Conservation (phyloP, 2,329 filamentous ascomycete species). For the Penicillium sp. region DNA sequence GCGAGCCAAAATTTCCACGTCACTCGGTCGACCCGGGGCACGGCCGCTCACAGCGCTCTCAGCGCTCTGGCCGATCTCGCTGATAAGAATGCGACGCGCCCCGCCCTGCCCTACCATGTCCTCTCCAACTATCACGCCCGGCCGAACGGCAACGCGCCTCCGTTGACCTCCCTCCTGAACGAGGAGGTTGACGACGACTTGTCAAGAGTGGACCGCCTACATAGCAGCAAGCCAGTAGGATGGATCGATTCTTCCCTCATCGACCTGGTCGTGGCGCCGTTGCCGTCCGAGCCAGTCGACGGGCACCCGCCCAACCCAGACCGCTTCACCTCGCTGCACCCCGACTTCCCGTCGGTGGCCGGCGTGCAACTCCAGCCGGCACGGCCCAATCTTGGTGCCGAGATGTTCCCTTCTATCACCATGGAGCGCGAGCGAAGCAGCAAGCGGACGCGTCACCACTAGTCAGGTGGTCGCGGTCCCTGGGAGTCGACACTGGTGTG, state of each 20-base stretch:
- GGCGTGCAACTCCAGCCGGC: constrained; percentile 52
- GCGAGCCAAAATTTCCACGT: constrained; percentile 62
- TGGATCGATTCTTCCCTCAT: constrained; percentile 52
- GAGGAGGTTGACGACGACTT: constrained; percentile 56
- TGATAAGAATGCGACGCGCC: constrained; percentile 54
- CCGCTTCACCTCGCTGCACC: constrained; percentile 49
- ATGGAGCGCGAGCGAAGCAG: constrained; percentile 35
- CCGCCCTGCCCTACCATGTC: constrained; percentile 54
- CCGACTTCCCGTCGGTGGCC: constrained; percentile 52
- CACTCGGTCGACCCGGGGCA: constrained; percentile 60
- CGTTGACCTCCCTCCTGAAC: constrained; percentile 51
- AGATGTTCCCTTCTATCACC: constrained; percentile 34
- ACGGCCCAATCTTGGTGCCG: constrained; percentile 29
- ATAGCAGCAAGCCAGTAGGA: constrained; percentile 44
- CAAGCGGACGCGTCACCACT: constrained; percentile 34
- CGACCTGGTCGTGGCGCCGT: constrained; percentile 46
- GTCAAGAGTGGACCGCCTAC: constrained; percentile 49
- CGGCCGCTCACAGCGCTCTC: constrained; percentile 57
- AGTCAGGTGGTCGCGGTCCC: background rate
- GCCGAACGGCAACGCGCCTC: constrained; percentile 51
- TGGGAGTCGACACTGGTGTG: background rate
- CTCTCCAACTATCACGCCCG: constrained; percentile 54
- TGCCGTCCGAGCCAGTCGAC: constrained; percentile 36
- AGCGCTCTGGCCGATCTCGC: constrained; percentile 64
- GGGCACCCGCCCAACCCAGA: constrained; percentile 42